Percentiles rank a stretch among this genome's conserved stretches.
Conservation (phyloP, 164 flowering plant species). For the Tinospora cordifolia region DNA sequence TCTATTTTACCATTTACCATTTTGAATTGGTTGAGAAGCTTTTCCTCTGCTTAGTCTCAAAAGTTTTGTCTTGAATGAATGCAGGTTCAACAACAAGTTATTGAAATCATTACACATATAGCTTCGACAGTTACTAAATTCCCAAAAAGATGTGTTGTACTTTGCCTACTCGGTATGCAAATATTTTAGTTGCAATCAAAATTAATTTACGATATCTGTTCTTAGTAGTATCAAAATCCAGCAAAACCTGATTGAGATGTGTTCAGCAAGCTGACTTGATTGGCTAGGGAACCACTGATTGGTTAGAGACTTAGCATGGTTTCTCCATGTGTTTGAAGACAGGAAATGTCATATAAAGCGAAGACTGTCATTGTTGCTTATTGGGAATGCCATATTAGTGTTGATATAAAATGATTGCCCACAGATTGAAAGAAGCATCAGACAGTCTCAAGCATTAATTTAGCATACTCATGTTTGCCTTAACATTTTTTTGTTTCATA, state of each 20-base stretch:
- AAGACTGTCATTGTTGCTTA: background rate
- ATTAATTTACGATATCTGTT: background rate
- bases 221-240: too few species aligned
- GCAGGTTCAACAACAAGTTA: constrained; percentile 97
- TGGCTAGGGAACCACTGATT: too few species aligned
- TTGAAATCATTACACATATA: constrained; percentile 66
- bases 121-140: constrained; percentile 69
- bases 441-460: background rate
- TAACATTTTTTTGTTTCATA: background rate
- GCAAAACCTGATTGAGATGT: background rate
- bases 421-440: background rate
- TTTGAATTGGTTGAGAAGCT: background rate
- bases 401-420: background rate
- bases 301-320: too few species aligned
- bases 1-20: background rate
- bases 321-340: background rate
- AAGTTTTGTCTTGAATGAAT: constrained; percentile 10
- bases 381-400: background rate
- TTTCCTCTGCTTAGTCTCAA: background rate
- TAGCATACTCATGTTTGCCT: background rate
- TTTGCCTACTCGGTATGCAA: constrained; percentile 65
- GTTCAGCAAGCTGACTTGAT: background rate
- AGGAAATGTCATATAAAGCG: background rate
- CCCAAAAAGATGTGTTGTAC: constrained; percentile 88
- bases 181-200: background rate